Percentiles rank a stretch among this genome's conserved stretches.
These are phyloP conservation scores for Venturiaceae sp. DNA, from an alignment of 2,329 filamentous ascomycete genomes.

Conservation along the genomic window DNA sequence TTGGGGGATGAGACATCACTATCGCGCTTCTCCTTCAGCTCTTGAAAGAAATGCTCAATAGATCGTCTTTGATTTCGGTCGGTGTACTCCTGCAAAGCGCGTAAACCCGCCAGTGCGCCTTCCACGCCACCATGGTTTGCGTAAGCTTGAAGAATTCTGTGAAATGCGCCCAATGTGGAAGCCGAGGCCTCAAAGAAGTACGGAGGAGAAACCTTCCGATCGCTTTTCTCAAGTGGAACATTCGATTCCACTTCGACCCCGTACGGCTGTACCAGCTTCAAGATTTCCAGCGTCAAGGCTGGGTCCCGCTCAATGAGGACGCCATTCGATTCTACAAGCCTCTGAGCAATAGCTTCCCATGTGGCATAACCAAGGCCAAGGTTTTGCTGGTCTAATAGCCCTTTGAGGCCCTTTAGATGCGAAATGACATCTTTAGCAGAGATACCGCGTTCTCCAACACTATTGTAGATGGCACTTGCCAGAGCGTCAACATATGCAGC, in stretches of 20 bases:
- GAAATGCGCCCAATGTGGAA: conserved; percentile 30
- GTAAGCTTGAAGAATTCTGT: conserved; percentile 30
- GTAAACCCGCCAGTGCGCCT: conserved; percentile 27
- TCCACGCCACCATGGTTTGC: conserved; percentile 27
- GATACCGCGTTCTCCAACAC: conserved; percentile 30
- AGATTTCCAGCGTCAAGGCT: conserved; percentile 28
- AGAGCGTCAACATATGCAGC: conserved; percentile 44
- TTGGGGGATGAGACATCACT: background rate
- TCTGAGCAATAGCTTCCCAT: conserved; percentile 37
- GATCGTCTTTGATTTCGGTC: conserved; percentile 34
- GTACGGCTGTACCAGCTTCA: conserved; percentile 29
- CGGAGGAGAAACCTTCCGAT: conserved; percentile 14
- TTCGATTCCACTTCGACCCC: conserved; percentile 27
- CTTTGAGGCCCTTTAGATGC: conserved; percentile 24
- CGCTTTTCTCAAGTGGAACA: conserved; percentile 21
- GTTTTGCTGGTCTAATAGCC: conserved; percentile 24
- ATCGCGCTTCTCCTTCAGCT: conserved; percentile 14
- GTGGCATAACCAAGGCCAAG: conserved; percentile 30
- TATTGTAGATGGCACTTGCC: conserved; percentile 33
- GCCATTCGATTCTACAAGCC: conserved; percentile 39
- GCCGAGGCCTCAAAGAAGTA: conserved; percentile 37
- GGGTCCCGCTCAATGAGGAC: conserved; percentile 36
- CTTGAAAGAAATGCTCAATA: conserved; percentile 30
- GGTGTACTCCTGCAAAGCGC: conserved; percentile 27
- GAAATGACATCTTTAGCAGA: conserved; percentile 22